phyloP scores from a whole-genome alignment of 2,329 filamentous ascomycete species.

The Grosmannia serpens region DNA sequence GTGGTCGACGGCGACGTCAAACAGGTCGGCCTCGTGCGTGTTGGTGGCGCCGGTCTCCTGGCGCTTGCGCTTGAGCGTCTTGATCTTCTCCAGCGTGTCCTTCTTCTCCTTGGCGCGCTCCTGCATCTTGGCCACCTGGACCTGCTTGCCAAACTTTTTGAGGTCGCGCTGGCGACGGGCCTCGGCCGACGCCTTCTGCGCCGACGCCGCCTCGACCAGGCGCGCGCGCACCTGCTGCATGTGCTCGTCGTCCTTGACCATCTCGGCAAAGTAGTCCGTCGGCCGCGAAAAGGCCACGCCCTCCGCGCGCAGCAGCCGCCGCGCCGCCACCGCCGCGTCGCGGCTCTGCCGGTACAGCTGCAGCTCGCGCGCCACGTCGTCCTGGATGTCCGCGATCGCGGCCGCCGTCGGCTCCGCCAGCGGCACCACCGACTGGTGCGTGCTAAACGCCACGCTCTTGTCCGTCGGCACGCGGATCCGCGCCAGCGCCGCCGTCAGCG shows the following conservation, averaged over 20 bases:
- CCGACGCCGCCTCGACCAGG: constrained; percentile 80
- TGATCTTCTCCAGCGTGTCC: constrained; percentile 91
- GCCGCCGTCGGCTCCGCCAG: constrained; percentile 46
- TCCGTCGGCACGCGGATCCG: constrained; percentile 62
- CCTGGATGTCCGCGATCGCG: constrained; percentile 70
- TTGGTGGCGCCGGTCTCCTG: constrained; percentile 56
- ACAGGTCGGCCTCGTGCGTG: constrained; percentile 72
- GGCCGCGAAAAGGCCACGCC: constrained; percentile 78
- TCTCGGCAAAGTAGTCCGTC: constrained; percentile 95
- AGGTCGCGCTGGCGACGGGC: constrained; percentile 85
- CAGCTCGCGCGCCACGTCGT: constrained; percentile 85
- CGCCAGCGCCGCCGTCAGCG: constrained; percentile 67
- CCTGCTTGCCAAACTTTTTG: constrained; percentile 99
- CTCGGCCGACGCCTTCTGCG: constrained; percentile 85
- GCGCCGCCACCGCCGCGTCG: constrained; percentile 62
- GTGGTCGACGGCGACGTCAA: constrained; percentile 78
- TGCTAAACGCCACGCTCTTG: constrained; percentile 55
- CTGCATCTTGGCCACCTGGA: constrained; percentile 91
- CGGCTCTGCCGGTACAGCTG: constrained; percentile 88
- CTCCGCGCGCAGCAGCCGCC: constrained; percentile 67
- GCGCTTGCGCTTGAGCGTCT: constrained; percentile 87
- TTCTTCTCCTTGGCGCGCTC: constrained; percentile 87
- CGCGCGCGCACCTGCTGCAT: constrained; percentile 96
- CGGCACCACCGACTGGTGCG: constrained; percentile 68
- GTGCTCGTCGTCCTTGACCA: constrained; percentile 96